phyloP scores from a whole-genome alignment of 768 basidiomycete genomes.

The Russula griseocarnosa region DNA sequence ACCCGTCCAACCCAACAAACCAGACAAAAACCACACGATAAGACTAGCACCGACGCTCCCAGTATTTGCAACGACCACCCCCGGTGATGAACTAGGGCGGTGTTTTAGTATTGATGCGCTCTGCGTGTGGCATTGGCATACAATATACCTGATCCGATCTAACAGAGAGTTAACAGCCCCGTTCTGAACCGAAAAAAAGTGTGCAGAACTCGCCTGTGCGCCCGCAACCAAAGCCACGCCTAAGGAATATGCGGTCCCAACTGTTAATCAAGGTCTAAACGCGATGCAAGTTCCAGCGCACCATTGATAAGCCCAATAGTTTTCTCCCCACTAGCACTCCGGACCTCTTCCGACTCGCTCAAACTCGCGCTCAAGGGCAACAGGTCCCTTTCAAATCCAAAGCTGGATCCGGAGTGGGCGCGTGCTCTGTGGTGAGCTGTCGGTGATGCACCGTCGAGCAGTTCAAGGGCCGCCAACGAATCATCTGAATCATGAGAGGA shows the following conservation, averaged over 20 bases:
- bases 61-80: constrained; percentile 84
- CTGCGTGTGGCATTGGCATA: constrained; percentile 37
- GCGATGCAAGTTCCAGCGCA: constrained; percentile 29
- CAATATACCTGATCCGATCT: constrained; percentile 96
- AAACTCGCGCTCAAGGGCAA: constrained; percentile 74
- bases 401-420: constrained; percentile 66
- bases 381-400: constrained; percentile 74
- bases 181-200: constrained; percentile 9
- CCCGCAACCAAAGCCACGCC: constrained; percentile 86
- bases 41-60: constrained; percentile 89
- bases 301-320: constrained; percentile 75
- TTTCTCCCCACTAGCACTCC: constrained; percentile 56
- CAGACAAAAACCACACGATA: constrained; percentile 77
- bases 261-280: not conserved
- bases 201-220: constrained; percentile 51
- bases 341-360: constrained; percentile 57
- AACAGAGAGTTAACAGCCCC: constrained; percentile 8
- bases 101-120: constrained; percentile 13
- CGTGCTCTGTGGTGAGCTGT: constrained; percentile 33
- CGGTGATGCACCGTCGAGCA: constrained; percentile 56
- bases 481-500: constrained; percentile 61
- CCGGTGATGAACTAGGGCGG: constrained; percentile 76
- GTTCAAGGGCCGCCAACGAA: constrained; percentile 74
- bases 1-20: constrained; percentile 90
- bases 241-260: constrained; percentile 32